Evolutionary conservation across 345 rosid genomes (phyloP).

Genomic region (Turritis glabra): DNA sequence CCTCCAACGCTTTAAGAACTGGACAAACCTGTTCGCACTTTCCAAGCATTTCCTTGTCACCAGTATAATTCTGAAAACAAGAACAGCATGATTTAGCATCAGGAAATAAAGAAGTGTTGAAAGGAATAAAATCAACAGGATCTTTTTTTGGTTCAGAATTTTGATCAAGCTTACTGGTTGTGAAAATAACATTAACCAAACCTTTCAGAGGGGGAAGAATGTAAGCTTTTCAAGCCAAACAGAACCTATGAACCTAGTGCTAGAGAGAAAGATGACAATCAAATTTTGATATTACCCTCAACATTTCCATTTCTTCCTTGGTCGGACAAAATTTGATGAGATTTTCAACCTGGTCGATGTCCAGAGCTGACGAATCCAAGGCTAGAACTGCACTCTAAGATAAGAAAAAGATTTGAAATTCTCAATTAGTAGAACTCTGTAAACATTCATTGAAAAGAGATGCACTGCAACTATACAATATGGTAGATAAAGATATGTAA

Average conservation of each 20-base stretch:
- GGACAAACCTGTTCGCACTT: slow-evolving; percentile 88
- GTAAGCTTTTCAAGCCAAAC: slow-evolving; percentile 17
- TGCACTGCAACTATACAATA: slow-evolving; percentile 12
- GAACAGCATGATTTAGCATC: slow-evolving; percentile 27
- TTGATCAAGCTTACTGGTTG: slow-evolving; percentile 10
- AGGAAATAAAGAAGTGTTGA: slow-evolving; percentile 9
- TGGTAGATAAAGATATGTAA: slow-evolving; percentile 9
- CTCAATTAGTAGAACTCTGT: slow-evolving; percentile 7
- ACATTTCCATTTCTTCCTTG: slow-evolving; percentile 88
- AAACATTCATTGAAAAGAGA: slow-evolving; percentile 1
- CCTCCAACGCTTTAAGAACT: slow-evolving; percentile 27
- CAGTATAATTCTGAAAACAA: slow-evolving; percentile 70
- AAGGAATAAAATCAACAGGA: background rate
- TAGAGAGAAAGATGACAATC: slow-evolving; percentile 16
- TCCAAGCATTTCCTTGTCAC: slow-evolving; percentile 91
- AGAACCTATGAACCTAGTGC: slow-evolving; percentile 13
- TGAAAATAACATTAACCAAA: background rate
- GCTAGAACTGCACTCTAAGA: slow-evolving; percentile 84
- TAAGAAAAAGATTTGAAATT: slow-evolving; percentile 13
- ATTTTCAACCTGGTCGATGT: slow-evolving; percentile 97
- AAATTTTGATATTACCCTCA: slow-evolving; percentile 56
- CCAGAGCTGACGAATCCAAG: slow-evolving; percentile 83
- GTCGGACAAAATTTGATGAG: slow-evolving; percentile 97
- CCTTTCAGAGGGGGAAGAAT: slow-evolving; percentile 13
- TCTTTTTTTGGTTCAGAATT: slow-evolving; percentile 14